Evolutionary conservation across 192 early-diverging fungal species (phyloP).

Genomic region (Coemansia sp.): DNA sequence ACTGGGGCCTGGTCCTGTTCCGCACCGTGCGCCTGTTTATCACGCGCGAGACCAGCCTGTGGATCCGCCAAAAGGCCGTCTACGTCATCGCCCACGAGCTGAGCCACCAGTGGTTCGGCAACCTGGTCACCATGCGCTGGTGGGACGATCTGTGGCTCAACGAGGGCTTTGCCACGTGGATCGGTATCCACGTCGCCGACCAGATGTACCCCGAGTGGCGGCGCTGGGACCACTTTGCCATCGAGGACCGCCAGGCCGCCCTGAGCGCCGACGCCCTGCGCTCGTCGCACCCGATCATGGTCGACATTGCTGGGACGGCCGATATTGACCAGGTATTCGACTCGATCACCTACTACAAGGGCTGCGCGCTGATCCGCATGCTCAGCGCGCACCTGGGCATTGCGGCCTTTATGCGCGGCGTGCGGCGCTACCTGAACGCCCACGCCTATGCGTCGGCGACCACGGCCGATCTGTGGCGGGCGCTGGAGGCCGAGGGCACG

Average conservation of each 20-base stretch:
- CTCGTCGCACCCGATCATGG: conserved; percentile 79
- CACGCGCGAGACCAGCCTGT: conserved; percentile 49
- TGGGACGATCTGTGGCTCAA: conserved; percentile 76
- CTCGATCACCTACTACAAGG: conserved; percentile 79
- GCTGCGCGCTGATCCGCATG: conserved; percentile 77
- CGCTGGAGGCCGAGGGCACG: conserved; percentile 57
- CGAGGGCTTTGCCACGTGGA: conserved; percentile 83
- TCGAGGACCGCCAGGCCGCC: conserved; percentile 56
- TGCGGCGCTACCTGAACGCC: conserved; percentile 58
- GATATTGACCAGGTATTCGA: conserved; percentile 86
- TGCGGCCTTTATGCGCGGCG: conserved; percentile 46
- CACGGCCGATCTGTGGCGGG: conserved; percentile 73
- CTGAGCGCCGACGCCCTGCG: conserved; percentile 69
- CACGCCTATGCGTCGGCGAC: conserved; percentile 66
- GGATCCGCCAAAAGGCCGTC: conserved; percentile 56
- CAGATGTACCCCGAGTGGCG: conserved; percentile 74
- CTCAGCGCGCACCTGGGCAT: conserved; percentile 57
- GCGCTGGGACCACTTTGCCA: conserved; percentile 68
- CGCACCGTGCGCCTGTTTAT: conserved; percentile 64
- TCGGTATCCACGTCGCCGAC: conserved; percentile 64
- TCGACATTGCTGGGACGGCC: conserved; percentile 58
- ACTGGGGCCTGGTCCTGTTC: conserved; percentile 82
- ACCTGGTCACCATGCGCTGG: conserved; percentile 75
- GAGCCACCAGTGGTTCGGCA: conserved; percentile 83
- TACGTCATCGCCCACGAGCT: conserved; percentile 76